Conservation (phyloP, 2,329 filamentous ascomycete genomes). For the Leptographium flavum region DNA sequence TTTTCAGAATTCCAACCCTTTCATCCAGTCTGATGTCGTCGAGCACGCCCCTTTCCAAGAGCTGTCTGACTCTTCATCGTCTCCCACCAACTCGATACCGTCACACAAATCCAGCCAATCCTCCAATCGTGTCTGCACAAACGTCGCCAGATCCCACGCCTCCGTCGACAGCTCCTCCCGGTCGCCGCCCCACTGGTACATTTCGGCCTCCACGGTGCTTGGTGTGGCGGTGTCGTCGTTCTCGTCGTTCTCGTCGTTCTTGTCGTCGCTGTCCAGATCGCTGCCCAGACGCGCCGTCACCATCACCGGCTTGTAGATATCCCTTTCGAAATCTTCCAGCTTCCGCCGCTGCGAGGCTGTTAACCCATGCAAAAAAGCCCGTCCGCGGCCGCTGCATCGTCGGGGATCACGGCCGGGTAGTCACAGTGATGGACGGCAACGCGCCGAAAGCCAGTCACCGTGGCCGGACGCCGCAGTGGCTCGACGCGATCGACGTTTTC, state of each 20-base stretch:
- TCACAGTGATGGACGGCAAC: conserved; percentile 12
- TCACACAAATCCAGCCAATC: not conserved
- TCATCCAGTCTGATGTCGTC: too few species aligned
- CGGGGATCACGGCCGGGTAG: conserved; percentile 14
- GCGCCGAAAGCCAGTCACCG: conserved; percentile 11
- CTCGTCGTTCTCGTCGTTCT: not conserved
- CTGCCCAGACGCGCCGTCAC: conserved; percentile 1
- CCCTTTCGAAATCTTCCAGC: conserved; percentile 20
- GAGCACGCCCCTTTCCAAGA: too few species aligned
- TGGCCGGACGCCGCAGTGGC: conserved; percentile 7
- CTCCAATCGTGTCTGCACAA: not conserved
- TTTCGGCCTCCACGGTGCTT: not conserved
- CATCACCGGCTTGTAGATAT: conserved; percentile 10
- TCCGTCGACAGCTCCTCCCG: not conserved
- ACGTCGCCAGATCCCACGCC: not conserved
- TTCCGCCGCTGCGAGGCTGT: conserved; percentile 17
- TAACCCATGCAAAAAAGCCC: conserved; percentile 14
- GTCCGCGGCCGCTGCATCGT: conserved; percentile 11
- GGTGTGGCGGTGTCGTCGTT: not conserved
- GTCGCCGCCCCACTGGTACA: not conserved
- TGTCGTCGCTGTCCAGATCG: not conserved
- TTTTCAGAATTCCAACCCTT: too few species aligned
- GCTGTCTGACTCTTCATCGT: too few species aligned
- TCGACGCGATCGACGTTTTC: conserved; percentile 9
- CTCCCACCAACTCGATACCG: not conserved